Conservation (phyloP, 2,329 filamentous ascomycete genomes). For the Trichoderma atroviride region DNA sequence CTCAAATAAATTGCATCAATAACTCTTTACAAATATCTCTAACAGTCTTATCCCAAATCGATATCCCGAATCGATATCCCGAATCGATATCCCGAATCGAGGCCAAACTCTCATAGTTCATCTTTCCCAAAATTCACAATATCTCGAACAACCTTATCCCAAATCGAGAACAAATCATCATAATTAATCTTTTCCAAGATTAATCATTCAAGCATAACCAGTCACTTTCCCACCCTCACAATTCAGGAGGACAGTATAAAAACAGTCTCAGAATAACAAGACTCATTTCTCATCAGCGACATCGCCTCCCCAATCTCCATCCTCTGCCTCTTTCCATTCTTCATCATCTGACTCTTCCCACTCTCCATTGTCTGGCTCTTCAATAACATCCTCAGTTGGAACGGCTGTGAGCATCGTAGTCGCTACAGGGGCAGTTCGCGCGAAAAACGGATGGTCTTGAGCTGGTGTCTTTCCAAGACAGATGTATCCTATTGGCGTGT, state of each 20-base stretch:
- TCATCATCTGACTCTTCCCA: not conserved
- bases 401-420: not conserved
- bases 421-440: not conserved
- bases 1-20: too few relatives aligned
- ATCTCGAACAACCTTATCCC: not conserved
- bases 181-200: too few relatives aligned
- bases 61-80: too few relatives aligned
- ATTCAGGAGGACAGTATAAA: not conserved
- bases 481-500: constrained; percentile 62
- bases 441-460: constrained; percentile 55
- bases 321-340: not conserved
- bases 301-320: not conserved
- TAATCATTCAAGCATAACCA: not conserved
- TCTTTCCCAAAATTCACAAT: not conserved
- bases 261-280: not conserved
- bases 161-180: not conserved
- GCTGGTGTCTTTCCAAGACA: constrained; percentile 51
- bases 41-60: not conserved
- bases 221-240: too few relatives aligned
- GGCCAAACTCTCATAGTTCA: too few relatives aligned
- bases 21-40: not conserved
- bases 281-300: not conserved
- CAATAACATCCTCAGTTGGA: not conserved
- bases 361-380: not conserved
- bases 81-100: too few relatives aligned